Conservation (phyloP, 495 filamentous ascomycete species). For the Aspergillus cavernicola region DNA sequence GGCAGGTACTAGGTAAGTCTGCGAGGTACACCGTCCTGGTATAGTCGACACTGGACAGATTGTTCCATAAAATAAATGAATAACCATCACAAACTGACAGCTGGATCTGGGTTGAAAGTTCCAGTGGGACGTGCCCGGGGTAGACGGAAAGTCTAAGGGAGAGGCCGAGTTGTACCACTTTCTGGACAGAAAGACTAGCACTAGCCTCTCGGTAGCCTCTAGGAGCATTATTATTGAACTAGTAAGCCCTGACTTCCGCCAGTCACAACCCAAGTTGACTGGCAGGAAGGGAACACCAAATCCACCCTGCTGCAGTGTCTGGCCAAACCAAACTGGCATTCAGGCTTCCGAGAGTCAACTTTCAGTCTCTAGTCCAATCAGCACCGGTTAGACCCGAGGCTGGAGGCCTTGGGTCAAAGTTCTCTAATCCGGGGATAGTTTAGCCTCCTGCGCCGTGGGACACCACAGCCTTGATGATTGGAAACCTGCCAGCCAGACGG, state of each 20-base stretch:
- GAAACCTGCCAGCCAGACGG: constrained; percentile 1
- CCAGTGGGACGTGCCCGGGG: constrained; percentile 12
- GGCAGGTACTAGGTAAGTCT: no score
- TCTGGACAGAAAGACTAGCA: background rate
- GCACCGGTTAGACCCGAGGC: background rate
- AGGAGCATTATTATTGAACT: background rate
- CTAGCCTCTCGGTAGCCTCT: background rate
- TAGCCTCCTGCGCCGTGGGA: constrained; percentile 17
- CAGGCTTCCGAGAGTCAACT: background rate
- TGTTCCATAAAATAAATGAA: no score
- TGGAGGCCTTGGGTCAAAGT: constrained; percentile 11
- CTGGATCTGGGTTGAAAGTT: background rate
- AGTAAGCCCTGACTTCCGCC: constrained; percentile 4
- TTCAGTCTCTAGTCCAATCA: constrained; percentile 11
- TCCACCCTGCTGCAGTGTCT: constrained; percentile 15
- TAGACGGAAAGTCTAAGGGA: constrained; percentile 13
- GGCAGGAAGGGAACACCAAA: constrained; percentile 11
- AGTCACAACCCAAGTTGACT: constrained; percentile 6
- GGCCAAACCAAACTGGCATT: no score
- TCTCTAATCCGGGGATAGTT: constrained; percentile 12
- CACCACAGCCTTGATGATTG: constrained; percentile 10
- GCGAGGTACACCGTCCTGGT: no score
- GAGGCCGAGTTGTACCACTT: constrained; percentile 14
- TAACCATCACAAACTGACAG: constrained; percentile 16
- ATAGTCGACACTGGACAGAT: no score